Evolutionary conservation across 257 asterid genomes (phyloP).

Genomic region (Solanum pinnatisectum): DNA sequence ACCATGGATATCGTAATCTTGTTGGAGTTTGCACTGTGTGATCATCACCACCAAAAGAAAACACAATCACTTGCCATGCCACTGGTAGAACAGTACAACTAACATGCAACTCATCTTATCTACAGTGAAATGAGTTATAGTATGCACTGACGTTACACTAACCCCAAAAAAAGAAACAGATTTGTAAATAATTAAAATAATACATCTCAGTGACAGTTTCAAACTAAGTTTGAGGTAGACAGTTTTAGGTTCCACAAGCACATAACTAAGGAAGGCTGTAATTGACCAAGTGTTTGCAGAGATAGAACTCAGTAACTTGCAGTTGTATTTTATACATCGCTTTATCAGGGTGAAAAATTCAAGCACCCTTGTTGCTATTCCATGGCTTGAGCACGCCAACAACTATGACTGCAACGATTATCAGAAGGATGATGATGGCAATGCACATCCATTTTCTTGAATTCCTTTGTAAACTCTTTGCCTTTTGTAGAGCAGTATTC

Average conservation of each 20-base stretch:
- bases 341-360: background rate
- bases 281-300: background rate
- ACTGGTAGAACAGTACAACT: background rate
- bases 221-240: background rate
- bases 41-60: background rate
- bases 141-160: background rate
- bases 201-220: background rate
- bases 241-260: background rate
- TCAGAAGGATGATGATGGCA: slow-evolving; percentile 67
- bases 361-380: slow-evolving; percentile 74
- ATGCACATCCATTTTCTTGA: slow-evolving; percentile 98
- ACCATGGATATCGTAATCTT: background rate
- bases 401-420: slow-evolving; percentile 56
- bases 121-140: background rate
- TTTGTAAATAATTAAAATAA: background rate
- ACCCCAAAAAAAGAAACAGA: background rate
- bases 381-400: slow-evolving; percentile 96
- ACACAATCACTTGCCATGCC: background rate
- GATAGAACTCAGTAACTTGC: background rate
- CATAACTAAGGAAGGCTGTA: background rate
- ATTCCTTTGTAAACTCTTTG: slow-evolving; percentile 70
- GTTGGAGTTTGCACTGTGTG: background rate
- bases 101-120: background rate
- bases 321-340: background rate
- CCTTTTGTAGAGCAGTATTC: slow-evolving; percentile 78